Conservation (phyloP, 202 grass and related monocot species). For the Cymbopogon flexuosus region DNA sequence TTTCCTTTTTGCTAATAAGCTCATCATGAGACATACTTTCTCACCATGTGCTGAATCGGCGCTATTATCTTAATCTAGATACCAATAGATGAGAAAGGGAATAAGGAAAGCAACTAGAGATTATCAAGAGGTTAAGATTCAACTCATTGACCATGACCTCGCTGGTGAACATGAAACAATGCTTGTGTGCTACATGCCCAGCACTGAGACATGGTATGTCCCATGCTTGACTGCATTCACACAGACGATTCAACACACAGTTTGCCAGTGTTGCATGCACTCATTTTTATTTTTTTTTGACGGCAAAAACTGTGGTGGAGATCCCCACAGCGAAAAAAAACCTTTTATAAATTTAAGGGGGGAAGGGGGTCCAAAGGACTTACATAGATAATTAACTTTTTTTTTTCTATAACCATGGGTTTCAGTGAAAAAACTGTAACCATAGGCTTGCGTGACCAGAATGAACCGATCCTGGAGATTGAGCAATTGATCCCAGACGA, state of each 20-base stretch:
- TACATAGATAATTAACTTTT: no score
- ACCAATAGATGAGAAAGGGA: conserved; percentile 5
- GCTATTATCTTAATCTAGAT: conserved; percentile 10
- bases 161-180: conserved; percentile 46
- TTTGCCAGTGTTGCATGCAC: conserved; percentile 32
- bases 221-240: conserved; percentile 36
- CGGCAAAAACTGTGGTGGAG: no score
- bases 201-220: conserved; percentile 47
- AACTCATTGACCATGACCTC: conserved; percentile 29
- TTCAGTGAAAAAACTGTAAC: no score
- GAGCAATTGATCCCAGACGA: no score
- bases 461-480: no score
- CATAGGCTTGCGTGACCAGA: no score
- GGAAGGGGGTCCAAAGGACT: no score
- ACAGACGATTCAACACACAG: conserved; percentile 25
- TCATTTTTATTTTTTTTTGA: no score
- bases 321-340: no score
- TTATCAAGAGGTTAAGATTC: conserved; percentile 14
- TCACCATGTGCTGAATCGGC: conserved; percentile 20
- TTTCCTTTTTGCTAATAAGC: background rate
- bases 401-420: no score
- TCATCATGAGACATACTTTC: background rate
- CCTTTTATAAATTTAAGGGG: no score
- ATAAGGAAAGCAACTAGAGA: conserved; percentile 23
- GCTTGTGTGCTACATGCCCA: conserved; percentile 42